Base-by-base conservation (phyloP, 352 stramenopile species). In the Aphanomyces stellatus region DNA sequence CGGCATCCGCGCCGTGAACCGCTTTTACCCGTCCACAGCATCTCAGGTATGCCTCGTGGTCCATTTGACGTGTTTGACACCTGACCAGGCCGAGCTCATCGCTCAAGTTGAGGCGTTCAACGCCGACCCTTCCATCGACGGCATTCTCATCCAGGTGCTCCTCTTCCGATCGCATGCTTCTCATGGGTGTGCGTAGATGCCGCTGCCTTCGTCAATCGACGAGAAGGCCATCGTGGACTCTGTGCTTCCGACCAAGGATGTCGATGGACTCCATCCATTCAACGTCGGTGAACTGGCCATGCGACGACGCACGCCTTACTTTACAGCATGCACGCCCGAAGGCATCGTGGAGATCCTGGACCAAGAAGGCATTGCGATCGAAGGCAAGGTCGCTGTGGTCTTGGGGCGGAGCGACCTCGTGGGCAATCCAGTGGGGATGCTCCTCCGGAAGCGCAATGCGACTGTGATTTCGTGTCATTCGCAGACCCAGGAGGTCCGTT, bases 381-480 rank as follows among this genome's bases (percentile, higher is more conserved):
- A 83, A 13, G 97, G 96, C 35, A 98, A 98, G 74, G 79, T 96
- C 66, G 97, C 96, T 22, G 93, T 99, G 17, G 88, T 99, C 7
- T 77, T 99, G 31, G 97, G 97, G 17, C 84, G 98, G 43, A 91
- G 83, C 28, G 98, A 99, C 76, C 86, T 99, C 43, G 98, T 99
- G 6, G 97, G 97, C 4, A 83, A 98, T 69, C 97, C 97, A 19
- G 86, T 99, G 35, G 90, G 93, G 37, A 88, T 98, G 40, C 78
- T 99, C 67, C 76, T 99, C 25, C 81, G 98, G 70, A 85, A 95
- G 71, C 80, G 86, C 46, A 85, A 99, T 77, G 96, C 96, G 17
- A 99, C 97, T 0, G 96, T 99, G 17, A 99, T 96, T 7, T 95
- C 97, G 51, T 97, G 96, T 60, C 97, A 99, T 79, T 97, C 95